These are phyloP conservation scores for Candida sakaeoensis DNA, from an alignment of 805 yeast species.

Conservation along the genomic window DNA sequence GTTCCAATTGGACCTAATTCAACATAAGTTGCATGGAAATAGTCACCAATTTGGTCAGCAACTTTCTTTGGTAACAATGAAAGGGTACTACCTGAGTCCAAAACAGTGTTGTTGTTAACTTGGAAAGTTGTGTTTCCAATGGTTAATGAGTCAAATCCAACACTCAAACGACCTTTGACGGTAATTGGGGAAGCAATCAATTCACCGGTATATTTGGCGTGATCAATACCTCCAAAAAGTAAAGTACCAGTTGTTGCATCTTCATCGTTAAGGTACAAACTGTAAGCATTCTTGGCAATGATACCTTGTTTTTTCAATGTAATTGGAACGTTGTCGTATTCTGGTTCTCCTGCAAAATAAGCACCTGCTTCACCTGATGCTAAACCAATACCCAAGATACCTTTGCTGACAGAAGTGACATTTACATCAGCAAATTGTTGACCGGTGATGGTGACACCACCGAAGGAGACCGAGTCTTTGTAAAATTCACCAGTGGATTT, in stretches of 20 bases:
- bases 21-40: not conserved
- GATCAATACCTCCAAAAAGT: slow-evolving; percentile 33
- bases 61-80: slow-evolving; percentile 41
- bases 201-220: slow-evolving; percentile 23
- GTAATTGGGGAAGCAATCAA: slow-evolving; percentile 11
- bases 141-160: slow-evolving; percentile 41
- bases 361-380: slow-evolving; percentile 59
- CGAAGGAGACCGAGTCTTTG: slow-evolving; percentile 13
- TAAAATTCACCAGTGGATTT: slow-evolving; percentile 15
- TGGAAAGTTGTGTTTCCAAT: slow-evolving; percentile 15
- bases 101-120: slow-evolving; percentile 20
- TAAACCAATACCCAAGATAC: slow-evolving; percentile 74
- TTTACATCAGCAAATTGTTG: slow-evolving; percentile 21
- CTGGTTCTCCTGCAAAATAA: slow-evolving; percentile 16
- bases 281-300: slow-evolving; percentile 33
- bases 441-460: slow-evolving; percentile 10
- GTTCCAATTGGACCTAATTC: slow-evolving; percentile 6
- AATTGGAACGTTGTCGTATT: slow-evolving; percentile 30
- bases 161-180: slow-evolving; percentile 23
- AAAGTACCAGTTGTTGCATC: slow-evolving; percentile 21
- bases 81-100: slow-evolving; percentile 36
- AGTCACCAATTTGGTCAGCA: not conserved
- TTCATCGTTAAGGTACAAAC: slow-evolving; percentile 29
- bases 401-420: slow-evolving; percentile 53
- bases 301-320: slow-evolving; percentile 29